phyloP scores from a whole-genome alignment of 768 basidiomycete species.

The Rhodotorula paludigena region DNA sequence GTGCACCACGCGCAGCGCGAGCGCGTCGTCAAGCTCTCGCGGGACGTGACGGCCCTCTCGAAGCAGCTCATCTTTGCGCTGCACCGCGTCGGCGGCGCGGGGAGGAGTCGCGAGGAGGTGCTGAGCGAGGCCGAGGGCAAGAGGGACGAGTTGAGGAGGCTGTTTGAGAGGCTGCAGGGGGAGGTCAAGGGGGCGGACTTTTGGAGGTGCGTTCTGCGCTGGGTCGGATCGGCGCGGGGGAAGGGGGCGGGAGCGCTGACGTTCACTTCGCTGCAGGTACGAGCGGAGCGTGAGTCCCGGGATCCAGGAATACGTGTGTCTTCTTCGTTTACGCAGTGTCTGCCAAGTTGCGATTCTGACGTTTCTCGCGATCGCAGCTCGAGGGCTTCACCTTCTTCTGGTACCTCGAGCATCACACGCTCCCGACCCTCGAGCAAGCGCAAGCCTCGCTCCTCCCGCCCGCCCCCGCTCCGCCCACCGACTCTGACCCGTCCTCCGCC shows the following conservation, averaged over 20 bases:
- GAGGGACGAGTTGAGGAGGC: slow-evolving; percentile 60
- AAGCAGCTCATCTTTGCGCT: slow-evolving; percentile 92
- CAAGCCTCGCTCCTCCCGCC: slow-evolving; percentile 30
- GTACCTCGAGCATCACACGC: slow-evolving; percentile 31
- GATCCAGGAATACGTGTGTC: slow-evolving; percentile 72
- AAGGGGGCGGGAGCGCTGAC: not conserved
- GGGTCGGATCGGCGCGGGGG: too few relatives aligned
- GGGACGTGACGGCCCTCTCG: slow-evolving; percentile 83
- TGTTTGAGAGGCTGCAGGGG: slow-evolving; percentile 60
- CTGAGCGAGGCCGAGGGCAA: slow-evolving; percentile 53
- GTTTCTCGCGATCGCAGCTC: slow-evolving; percentile 51
- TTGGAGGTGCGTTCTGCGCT: slow-evolving; percentile 57
- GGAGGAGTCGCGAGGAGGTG: slow-evolving; percentile 15
- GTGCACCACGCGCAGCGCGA: slow-evolving; percentile 81
- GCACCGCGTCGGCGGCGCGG: slow-evolving; percentile 57
- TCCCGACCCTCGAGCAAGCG: slow-evolving; percentile 27
- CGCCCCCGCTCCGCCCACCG: not conserved
- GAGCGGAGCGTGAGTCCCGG: slow-evolving; percentile 51
- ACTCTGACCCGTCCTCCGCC: not conserved
- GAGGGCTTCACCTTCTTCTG: slow-evolving; percentile 60
- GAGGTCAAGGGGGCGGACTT: slow-evolving; percentile 66
- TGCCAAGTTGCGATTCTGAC: not conserved
- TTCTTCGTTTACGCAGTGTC: not conserved
- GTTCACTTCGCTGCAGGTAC: slow-evolving; percentile 11
- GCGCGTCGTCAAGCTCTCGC: slow-evolving; percentile 76